Evolutionary conservation across 192 early-diverging fungal genomes (phyloP).

Genomic region (Podila verticillata): DNA sequence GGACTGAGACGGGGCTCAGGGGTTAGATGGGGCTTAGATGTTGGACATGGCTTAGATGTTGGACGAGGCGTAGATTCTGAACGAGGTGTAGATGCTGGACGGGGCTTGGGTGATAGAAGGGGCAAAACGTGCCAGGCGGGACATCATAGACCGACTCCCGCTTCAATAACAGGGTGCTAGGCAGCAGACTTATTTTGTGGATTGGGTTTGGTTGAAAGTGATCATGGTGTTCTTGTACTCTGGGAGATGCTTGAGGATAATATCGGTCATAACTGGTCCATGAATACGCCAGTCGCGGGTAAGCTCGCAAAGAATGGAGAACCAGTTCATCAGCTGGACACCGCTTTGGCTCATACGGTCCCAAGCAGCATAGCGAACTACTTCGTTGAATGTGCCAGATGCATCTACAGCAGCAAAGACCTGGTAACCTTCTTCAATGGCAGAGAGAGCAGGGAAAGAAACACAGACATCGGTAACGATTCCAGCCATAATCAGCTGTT

Average conservation of each 20-base stretch:
- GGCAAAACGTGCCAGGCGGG: neutral
- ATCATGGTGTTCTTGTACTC: conserved; percentile 30
- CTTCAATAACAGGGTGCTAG: conserved; percentile 10
- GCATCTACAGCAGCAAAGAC: conserved; percentile 49
- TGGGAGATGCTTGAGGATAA: conserved; percentile 33
- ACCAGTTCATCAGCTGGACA: conserved; percentile 44
- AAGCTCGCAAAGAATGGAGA: conserved; percentile 41
- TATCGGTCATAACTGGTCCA: conserved; percentile 20
- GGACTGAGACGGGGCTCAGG: too few relatives aligned
- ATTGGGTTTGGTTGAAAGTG: conserved; percentile 22
- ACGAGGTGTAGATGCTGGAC: too few relatives aligned
- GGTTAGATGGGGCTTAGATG: too few relatives aligned
- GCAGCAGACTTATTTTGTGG: conserved; percentile 10
- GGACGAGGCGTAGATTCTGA: too few relatives aligned
- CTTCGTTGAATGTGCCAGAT: conserved; percentile 37
- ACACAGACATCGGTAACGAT: conserved; percentile 51
- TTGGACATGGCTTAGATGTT: too few relatives aligned
- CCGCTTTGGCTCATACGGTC: conserved; percentile 29
- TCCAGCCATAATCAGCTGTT: conserved; percentile 43
- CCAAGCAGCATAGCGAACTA: conserved; percentile 36
- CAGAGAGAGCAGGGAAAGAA: conserved; percentile 42
- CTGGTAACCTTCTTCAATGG: conserved; percentile 43
- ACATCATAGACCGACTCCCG: conserved; percentile 1
- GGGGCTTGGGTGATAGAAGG: too few relatives aligned
- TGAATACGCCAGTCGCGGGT: conserved; percentile 39